Evolutionary conservation across 176 grass and related monocot genomes (phyloP).

Genomic region (Triticum monococcum): DNA sequence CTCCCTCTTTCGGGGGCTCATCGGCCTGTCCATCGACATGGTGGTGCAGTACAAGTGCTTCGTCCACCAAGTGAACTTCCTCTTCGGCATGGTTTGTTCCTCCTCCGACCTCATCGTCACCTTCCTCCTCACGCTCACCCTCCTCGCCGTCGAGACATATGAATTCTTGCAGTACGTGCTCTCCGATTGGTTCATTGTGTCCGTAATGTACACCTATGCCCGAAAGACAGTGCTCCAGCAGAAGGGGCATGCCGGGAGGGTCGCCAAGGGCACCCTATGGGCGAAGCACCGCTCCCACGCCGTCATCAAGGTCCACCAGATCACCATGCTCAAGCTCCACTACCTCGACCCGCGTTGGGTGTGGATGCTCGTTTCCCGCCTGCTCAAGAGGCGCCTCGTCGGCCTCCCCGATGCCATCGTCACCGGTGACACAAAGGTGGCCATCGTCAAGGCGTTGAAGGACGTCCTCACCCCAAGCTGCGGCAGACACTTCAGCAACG

Average conservation of each 20-base stretch:
- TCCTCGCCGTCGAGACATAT: conserved; percentile 25
- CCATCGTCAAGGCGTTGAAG: neutral
- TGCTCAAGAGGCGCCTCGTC: conserved; percentile 13
- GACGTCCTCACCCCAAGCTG: neutral
- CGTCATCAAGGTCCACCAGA: conserved; percentile 23
- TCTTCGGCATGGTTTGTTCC: conserved; percentile 19
- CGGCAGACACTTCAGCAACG: neutral
- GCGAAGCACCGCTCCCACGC: neutral
- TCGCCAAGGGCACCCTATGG: neutral
- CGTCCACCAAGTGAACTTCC: neutral
- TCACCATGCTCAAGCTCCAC: conserved; percentile 20
- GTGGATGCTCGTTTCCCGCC: conserved; percentile 21
- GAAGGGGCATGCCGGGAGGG: neutral
- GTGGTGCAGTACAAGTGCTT: conserved; percentile 34
- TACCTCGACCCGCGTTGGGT: neutral
- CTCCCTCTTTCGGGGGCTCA: neutral
- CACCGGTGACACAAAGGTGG: neutral
- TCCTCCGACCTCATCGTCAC: conserved; percentile 36
- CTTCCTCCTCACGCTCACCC: conserved; percentile 28
- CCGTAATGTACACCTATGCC: conserved; percentile 11
- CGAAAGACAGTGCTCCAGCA: neutral
- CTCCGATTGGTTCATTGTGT: conserved; percentile 15
- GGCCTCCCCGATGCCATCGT: neutral
- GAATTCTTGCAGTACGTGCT: conserved; percentile 9
- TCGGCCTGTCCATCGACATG: conserved; percentile 11